A percentile compares a stretch with the other conserved stretches of the same genome.
phyloP scores from a whole-genome alignment of 1,284 basidiomycete genomes.

The Apiotrichum porosum region DNA sequence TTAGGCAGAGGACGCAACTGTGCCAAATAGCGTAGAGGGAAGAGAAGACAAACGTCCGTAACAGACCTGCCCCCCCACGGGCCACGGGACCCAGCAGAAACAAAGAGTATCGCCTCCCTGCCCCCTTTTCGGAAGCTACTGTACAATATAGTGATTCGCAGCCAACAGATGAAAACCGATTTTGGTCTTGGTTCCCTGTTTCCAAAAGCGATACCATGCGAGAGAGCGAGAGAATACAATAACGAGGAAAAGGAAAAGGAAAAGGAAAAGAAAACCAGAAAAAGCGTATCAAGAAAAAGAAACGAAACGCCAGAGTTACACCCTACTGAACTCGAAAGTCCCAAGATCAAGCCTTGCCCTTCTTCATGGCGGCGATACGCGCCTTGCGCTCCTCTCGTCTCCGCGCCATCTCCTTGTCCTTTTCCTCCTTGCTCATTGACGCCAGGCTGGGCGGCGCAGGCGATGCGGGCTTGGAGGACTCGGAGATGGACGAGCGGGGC shows the following conservation, averaged over 20 bases:
- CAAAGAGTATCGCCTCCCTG: too few relatives aligned
- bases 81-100: too few relatives aligned
- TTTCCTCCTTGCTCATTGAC: slow-evolving; percentile 74
- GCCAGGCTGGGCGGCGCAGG: slow-evolving; percentile 33
- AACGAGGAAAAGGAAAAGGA: not conserved
- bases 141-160: too few relatives aligned
- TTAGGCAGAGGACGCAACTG: slow-evolving; percentile 10
- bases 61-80: too few relatives aligned
- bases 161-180: too few relatives aligned
- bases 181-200: too few relatives aligned
- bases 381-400: slow-evolving; percentile 78
- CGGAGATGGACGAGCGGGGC: slow-evolving; percentile 4
- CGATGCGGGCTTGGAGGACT: slow-evolving; percentile 4
- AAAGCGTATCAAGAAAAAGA: not conserved
- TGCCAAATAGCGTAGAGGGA: too few relatives aligned
- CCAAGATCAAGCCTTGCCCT: slow-evolving; percentile 26
- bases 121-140: too few relatives aligned
- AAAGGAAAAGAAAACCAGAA: not conserved
- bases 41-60: too few relatives aligned
- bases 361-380: slow-evolving; percentile 49
- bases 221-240: not conserved
- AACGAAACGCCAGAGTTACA: not conserved
- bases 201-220: not conserved
- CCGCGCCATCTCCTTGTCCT: slow-evolving; percentile 78
- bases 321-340: not conserved